These are phyloP conservation scores for Podospora comata DNA, from an alignment of 495 filamentous ascomycete genomes.

Conservation along the genomic window DNA sequence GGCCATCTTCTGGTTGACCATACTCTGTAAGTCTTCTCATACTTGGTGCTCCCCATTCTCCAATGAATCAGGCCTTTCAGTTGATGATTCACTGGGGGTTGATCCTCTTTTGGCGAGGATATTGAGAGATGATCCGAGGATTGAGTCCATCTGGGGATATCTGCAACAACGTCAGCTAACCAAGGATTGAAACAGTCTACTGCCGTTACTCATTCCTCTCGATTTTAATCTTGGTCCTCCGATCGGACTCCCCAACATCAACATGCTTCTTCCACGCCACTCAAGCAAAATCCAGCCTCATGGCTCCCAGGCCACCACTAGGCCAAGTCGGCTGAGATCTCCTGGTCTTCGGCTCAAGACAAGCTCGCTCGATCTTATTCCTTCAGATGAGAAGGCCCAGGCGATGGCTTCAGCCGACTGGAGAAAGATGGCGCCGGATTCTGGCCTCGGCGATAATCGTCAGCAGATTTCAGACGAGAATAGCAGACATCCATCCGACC, in stretches of 20 bases:
- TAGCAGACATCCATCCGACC: slow-evolving; percentile 9
- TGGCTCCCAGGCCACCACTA: slow-evolving; percentile 6
- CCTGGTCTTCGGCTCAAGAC: slow-evolving; percentile 21
- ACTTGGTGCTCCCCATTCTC: not conserved
- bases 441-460: not conserved
- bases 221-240: not conserved
- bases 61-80: not conserved
- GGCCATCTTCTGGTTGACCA: not conserved
- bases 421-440: slow-evolving; percentile 24
- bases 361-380: slow-evolving; percentile 10
- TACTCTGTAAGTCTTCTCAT: not conserved
- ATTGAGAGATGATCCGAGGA: too few relatives aligned
- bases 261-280: slow-evolving; percentile 18
- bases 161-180: not conserved
- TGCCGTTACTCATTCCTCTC: not conserved
- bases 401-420: slow-evolving; percentile 30
- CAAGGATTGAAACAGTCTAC: not conserved
- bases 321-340: slow-evolving; percentile 13
- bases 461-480: not conserved
- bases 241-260: not conserved
- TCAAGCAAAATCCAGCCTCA: not conserved
- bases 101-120: too few relatives aligned
- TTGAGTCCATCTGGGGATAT: too few relatives aligned
- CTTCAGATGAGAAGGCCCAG: slow-evolving; percentile 21
- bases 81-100: not conserved